These are phyloP conservation scores for Psilocybe mexicana DNA, from an alignment of 1,284 basidiomycete species.

Conservation along the genomic window DNA sequence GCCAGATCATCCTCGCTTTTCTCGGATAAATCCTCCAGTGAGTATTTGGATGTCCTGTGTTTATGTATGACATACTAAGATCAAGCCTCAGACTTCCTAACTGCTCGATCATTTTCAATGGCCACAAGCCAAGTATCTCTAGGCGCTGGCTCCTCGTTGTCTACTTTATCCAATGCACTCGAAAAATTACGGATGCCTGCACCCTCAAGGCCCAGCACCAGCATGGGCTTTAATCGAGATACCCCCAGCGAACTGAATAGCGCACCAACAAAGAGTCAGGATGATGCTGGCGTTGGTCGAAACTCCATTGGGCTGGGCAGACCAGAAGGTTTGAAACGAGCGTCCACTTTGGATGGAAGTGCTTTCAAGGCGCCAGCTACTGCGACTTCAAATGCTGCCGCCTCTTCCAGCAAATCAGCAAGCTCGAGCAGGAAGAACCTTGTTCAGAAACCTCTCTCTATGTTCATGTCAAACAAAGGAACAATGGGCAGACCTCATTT, in stretches of 20 bases:
- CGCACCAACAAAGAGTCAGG: slow-evolving; percentile 22
- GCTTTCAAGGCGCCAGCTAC: slow-evolving; percentile 10
- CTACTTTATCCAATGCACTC: slow-evolving; percentile 58
- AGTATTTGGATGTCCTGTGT: slow-evolving; percentile 8
- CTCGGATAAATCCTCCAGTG: slow-evolving; percentile 30
- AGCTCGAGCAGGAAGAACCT: slow-evolving; percentile 13
- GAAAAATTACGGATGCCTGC: slow-evolving; percentile 63
- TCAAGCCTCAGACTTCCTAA: slow-evolving; percentile 10
- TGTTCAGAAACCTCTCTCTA: slow-evolving; percentile 28
- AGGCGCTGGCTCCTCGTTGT: slow-evolving; percentile 39
- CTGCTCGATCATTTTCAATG: slow-evolving; percentile 27
- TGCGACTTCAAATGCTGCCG: slow-evolving; percentile 1
- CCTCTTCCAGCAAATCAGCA: slow-evolving; percentile 22
- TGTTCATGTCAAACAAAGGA: slow-evolving; percentile 26
- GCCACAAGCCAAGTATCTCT: slow-evolving; percentile 23
- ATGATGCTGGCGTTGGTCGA: slow-evolving; percentile 24
- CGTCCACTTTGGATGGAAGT: slow-evolving; percentile 19
- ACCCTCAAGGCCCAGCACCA: slow-evolving; percentile 62
- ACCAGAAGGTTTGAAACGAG: slow-evolving; percentile 23
- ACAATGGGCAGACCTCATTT: slow-evolving; percentile 21
- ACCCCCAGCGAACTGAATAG: slow-evolving; percentile 27
- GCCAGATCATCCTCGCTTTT: slow-evolving; percentile 34
- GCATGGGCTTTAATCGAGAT: slow-evolving; percentile 58
- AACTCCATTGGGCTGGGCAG: slow-evolving; percentile 13
- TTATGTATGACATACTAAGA: not conserved